These are phyloP conservation scores for Strigomonas culicis DNA, from an alignment of 208 protist genomes.

Conservation along the genomic window DNA sequence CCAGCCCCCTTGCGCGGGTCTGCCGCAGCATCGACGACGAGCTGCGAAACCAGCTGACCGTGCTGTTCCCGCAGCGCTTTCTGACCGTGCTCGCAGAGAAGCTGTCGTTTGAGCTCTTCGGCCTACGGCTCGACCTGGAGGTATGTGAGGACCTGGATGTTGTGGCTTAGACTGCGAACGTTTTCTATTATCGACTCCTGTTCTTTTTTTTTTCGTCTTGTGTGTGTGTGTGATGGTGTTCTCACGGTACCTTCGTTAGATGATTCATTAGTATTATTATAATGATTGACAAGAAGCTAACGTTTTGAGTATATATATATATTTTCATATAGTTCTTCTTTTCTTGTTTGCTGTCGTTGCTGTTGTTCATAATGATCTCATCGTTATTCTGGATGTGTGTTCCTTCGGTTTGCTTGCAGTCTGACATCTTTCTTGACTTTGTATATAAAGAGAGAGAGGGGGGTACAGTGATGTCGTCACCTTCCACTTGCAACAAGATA, in stretches of 20 bases:
- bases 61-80: conserved; percentile 63
- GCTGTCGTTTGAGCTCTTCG: conserved; percentile 54
- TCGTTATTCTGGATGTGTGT: conserved; percentile 10
- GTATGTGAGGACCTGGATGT: conserved; percentile 79
- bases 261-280: too few relatives aligned
- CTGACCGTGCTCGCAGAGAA: conserved; percentile 59
- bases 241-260: too few relatives aligned
- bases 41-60: conserved; percentile 13
- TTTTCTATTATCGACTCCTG: background rate
- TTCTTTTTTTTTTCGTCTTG: background rate
- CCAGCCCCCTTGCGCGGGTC: background rate
- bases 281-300: too few relatives aligned
- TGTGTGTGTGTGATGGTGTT: too few relatives aligned
- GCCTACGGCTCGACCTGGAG: conserved; percentile 48
- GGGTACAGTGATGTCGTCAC: too few relatives aligned
- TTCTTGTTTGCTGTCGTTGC: conserved; percentile 2
- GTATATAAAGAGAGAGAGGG: too few relatives aligned
- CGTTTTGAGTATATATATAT: conserved; percentile 17
- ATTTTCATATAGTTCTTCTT: conserved; percentile 3
- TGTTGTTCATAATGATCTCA: background rate
- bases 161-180: conserved; percentile 12
- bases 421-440: too few relatives aligned
- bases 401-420: too few relatives aligned
- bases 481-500: too few relatives aligned
- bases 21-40: background rate